A percentile compares a stretch with the other conserved stretches of the same genome.
phyloP scores from a whole-genome alignment of 768 basidiomycete species.

The Amanita brunnescens region DNA sequence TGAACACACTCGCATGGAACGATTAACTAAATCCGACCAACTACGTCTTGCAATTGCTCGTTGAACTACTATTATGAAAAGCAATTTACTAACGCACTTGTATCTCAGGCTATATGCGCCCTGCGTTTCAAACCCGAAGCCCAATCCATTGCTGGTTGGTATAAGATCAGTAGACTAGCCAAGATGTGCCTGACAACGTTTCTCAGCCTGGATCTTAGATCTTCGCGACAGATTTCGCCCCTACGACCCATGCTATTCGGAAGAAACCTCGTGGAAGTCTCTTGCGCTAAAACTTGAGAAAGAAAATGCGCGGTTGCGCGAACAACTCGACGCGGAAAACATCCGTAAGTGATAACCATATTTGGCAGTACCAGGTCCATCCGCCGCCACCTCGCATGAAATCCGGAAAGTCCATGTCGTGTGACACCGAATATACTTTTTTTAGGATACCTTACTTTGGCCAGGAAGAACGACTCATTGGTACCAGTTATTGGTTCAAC shows the following conservation, averaged over 20 bases:
- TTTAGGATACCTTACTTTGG: neutral
- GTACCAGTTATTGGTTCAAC: neutral
- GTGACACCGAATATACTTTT: neutral
- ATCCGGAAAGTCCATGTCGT: neutral
- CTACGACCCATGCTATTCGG: constrained; percentile 13
- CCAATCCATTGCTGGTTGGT: constrained; percentile 33
- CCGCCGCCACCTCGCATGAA: too few species aligned
- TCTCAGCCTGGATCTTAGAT: constrained; percentile 36
- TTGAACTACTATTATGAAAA: constrained; percentile 4
- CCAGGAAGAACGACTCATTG: neutral
- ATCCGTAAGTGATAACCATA: constrained; percentile 24
- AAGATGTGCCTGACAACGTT: neutral
- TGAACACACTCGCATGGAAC: neutral
- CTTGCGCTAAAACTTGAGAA: constrained; percentile 34
- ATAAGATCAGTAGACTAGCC: neutral
- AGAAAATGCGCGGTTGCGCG: constrained; percentile 27
- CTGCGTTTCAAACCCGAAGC: constrained; percentile 35
- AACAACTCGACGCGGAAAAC: constrained; percentile 31
- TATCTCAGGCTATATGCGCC: constrained; percentile 34
- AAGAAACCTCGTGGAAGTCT: constrained; percentile 28
- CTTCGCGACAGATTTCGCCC: constrained; percentile 27
- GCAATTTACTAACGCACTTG: constrained; percentile 1
- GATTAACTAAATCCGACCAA: constrained; percentile 15
- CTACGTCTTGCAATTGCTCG: constrained; percentile 35
- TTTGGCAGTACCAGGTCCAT: neutral